These are phyloP conservation scores for Arthrobotrys musiformis DNA, from an alignment of 2,329 filamentous ascomycete genomes.

Conservation along the genomic window DNA sequence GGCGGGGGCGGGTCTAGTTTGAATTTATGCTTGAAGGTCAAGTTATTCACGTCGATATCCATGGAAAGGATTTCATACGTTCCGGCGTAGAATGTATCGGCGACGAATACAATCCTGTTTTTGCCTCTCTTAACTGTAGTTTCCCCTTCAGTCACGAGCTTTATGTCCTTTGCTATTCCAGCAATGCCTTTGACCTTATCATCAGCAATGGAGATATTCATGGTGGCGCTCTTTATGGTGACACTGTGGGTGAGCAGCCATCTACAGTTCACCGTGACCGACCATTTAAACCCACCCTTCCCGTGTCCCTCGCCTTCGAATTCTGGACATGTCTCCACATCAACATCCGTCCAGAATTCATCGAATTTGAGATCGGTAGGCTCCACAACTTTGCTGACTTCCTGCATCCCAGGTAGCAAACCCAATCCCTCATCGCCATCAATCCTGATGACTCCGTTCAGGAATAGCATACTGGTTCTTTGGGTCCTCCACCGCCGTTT, in stretches of 20 bases:
- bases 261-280: conserved; percentile 72
- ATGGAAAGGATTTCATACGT: conserved; percentile 41
- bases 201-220: conserved; percentile 69
- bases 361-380: conserved; percentile 64
- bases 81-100: conserved; percentile 42
- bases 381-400: conserved; percentile 71
- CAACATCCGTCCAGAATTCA: conserved; percentile 77
- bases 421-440: conserved; percentile 45
- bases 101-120: conserved; percentile 43
- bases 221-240: conserved; percentile 72
- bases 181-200: conserved; percentile 61
- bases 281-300: conserved; percentile 74
- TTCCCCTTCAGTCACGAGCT: conserved; percentile 68
- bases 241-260: conserved; percentile 79
- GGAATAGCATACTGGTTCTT: conserved; percentile 57
- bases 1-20: conserved; percentile 37
- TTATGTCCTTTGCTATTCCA: conserved; percentile 72
- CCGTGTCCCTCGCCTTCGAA: conserved; percentile 67
- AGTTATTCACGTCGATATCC: conserved; percentile 30
- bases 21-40: conserved; percentile 53
- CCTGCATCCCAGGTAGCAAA: conserved; percentile 64
- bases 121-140: conserved; percentile 68
- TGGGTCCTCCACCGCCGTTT: conserved; percentile 65
- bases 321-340: conserved; percentile 76
- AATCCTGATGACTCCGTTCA: conserved; percentile 41